Conservation (phyloP, 1,284 basidiomycete genomes). For the Xerocomus amazonicus region DNA sequence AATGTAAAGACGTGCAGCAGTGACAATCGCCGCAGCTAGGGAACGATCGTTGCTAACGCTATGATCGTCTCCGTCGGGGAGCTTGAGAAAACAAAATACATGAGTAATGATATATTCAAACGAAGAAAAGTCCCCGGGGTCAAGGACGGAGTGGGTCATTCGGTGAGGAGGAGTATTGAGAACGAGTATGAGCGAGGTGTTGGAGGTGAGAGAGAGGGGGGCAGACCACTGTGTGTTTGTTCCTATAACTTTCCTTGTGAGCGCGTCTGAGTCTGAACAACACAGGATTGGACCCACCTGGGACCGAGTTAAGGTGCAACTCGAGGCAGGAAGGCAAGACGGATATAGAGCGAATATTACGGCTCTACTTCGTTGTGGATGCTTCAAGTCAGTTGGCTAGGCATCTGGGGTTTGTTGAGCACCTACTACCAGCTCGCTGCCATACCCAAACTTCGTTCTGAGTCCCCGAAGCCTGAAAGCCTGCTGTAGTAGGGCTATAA, state of each 20-base stretch:
- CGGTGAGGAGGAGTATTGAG: background rate
- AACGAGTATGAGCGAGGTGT: background rate
- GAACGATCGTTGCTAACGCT: conserved; percentile 8
- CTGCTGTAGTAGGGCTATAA: too few species aligned
- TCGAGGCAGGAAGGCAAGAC: background rate
- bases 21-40: conserved; percentile 6
- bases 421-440: too few species aligned
- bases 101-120: conserved; percentile 3
- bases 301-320: background rate
- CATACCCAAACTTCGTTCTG: too few species aligned
- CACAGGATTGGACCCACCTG: conserved; percentile 1
- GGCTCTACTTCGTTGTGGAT: too few species aligned
- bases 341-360: background rate
- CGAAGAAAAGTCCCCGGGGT: background rate
- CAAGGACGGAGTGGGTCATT: conserved; percentile 8
- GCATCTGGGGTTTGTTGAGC: too few species aligned
- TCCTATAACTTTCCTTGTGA: background rate
- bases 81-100: conserved; percentile 13
- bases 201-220: background rate
- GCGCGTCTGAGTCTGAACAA: background rate
- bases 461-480: too few species aligned
- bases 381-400: too few species aligned
- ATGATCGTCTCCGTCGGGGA: conserved; percentile 22
- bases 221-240: too few species aligned
- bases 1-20: conserved; percentile 5